Evolutionary conservation across 2,329 filamentous ascomycete species (phyloP), one percentile per base, ranked within the genome.

Genomic region (Paraphaeosphaeria sporulosa): DNA sequence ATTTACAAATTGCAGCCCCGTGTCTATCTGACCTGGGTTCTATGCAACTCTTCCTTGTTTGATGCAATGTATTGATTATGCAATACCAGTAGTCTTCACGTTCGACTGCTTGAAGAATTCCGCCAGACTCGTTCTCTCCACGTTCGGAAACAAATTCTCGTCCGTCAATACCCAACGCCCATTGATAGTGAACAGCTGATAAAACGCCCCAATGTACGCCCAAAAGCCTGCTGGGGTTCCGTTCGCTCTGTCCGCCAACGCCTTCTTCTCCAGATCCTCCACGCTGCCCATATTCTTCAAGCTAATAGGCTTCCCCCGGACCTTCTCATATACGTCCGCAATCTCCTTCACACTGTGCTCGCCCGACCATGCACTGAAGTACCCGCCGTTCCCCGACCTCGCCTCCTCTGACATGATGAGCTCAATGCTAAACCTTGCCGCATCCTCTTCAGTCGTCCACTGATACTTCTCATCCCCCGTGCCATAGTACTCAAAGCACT

Each of bases 391-490:
- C 9, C 51, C 51, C 4, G 51, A 54, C 40, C 32, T n/a, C 23
- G 43, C 55, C 32, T 53, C 56, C 12, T 53, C n/a, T 2, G 47
- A 34, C 42, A 46, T 36, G 30, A 59, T 49, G 4, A 59, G 4
- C 23, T 55, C 57, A 13, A 55, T 47, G 23, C 42, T 43, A 15
- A 59, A 56, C 51, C 56, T 53, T 10, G 57, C 57, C n/a, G 57
- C 57, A 23, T 59, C 57, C 25, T 51, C 21, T 34, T 59, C 57
- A 2, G 57, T 55, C 43, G 57, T 59, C 57, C 40, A 59, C 42
- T 59, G 34, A 13, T 38, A 55, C 48, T 55, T 59, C 51, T 59
- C 57, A 9, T 59, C n/a, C 17, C 57, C 57, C 9, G 57, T 59
- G 5, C 57, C 57, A 21, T 50, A 59, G 13, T 56, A 56, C 13